phyloP scores from a whole-genome alignment of 2,329 filamentous ascomycete species.

The Zasmidium angulare region DNA sequence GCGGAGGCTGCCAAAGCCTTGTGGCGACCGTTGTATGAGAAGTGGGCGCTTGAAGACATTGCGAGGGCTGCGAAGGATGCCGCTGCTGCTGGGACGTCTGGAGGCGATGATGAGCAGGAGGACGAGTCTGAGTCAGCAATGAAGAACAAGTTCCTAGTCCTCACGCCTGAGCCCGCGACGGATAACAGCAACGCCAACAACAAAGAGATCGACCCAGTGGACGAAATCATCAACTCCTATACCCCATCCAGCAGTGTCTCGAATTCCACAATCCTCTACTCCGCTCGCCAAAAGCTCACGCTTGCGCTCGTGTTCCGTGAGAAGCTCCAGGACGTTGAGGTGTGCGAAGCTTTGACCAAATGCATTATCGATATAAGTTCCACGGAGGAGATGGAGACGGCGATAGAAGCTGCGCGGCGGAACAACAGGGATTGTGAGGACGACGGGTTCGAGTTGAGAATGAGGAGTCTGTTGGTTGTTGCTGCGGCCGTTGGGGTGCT shows the following conservation, averaged over 20 bases:
- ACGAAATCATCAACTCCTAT: neutral
- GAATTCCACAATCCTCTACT: neutral
- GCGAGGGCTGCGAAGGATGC: too few species aligned
- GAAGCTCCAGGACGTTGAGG: neutral
- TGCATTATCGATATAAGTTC: neutral
- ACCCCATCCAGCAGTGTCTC: neutral
- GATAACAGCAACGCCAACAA: neutral
- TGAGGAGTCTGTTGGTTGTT: neutral
- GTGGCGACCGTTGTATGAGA: too few species aligned
- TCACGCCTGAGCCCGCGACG: neutral
- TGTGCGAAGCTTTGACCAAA: neutral
- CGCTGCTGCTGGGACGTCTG: too few species aligned
- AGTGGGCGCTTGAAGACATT: too few species aligned
- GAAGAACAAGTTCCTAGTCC: too few species aligned
- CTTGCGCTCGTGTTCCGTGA: neutral
- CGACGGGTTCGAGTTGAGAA: neutral
- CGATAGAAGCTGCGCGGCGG: neutral
- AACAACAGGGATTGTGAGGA: neutral
- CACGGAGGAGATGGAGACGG: neutral
- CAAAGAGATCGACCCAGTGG: neutral
- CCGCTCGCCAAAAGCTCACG: neutral
- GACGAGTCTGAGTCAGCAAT: too few species aligned
- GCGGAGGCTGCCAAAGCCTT: too few species aligned
- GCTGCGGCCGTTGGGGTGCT: neutral
- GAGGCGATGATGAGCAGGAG: too few species aligned